Evolutionary conservation across 2,329 filamentous ascomycete species (phyloP), one percentile per base, ranked within the genome.

Genomic region (Colletotrichum camelliae): DNA sequence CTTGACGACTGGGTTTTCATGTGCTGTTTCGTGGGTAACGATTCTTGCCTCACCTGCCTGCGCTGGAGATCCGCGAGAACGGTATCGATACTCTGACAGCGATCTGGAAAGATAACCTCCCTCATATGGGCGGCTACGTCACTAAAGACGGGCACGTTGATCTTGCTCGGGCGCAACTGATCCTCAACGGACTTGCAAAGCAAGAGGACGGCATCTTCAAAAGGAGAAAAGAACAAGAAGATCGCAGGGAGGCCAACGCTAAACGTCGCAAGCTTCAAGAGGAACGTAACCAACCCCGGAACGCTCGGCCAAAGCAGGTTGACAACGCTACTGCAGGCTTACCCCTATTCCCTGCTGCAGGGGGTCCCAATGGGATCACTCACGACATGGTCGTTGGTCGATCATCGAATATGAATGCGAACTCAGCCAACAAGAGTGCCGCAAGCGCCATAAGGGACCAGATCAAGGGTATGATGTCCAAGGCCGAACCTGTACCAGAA

Each of bases 1-100:
- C 91, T 98, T 75, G 97, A 98, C 84, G 96, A 98, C 83, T 98
- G 96, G 97, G 95, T 98, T 16, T 98, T 98, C 84, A 97, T 98
- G 93, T 98, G 96, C 86, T 98, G 97, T 87, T 98, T 98, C 83
- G 96, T 98, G 72, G 96, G 96, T 79, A 99, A 99, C 85, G 97
- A 99, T 87, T 99, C 87, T 87, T 99, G 79, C 97, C 97, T 67
- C 97, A 99, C 89, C 88, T 99, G 74, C 97, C 97, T n/a, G 98
- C 96, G 81, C 90, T 99, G 74, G 97, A 98, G 84, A 98, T 99
- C 83, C 93, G 97, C 76, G 97, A 99, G 82, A 96, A 98, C 83
- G 96, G 96, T 65, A 99, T 99, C 82, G 96, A 99, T 82, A 97
- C 96, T 1, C 89, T 99, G 72, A 98, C 96, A 79, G 94, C 95